Conservation (phyloP, 257 asterid species). For the Nicotiana sylvestris region DNA sequence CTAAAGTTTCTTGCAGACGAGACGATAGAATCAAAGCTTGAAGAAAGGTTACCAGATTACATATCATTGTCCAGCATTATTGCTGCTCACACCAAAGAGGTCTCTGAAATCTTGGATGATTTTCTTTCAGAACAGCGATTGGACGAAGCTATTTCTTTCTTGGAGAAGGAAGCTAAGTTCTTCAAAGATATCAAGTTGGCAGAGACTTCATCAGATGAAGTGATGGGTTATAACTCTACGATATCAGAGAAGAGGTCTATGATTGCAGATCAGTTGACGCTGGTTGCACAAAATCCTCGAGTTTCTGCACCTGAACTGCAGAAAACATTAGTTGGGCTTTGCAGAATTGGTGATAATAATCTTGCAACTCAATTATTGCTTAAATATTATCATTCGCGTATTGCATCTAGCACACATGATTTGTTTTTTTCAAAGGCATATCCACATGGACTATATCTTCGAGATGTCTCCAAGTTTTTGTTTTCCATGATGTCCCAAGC, state of each 20-base stretch:
- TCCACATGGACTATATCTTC: conserved; percentile 25
- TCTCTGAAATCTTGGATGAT: conserved; percentile 54
- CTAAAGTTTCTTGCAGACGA: conserved; percentile 35
- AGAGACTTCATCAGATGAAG: conserved; percentile 35
- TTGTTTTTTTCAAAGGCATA: conserved; percentile 33
- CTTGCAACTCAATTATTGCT: conserved; percentile 49
- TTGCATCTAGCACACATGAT: conserved; percentile 31
- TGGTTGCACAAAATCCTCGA: conserved; percentile 45
- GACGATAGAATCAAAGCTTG: conserved; percentile 29
- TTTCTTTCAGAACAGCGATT: conserved; percentile 54
- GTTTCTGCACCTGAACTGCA: conserved; percentile 65
- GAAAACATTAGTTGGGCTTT: conserved; percentile 51
- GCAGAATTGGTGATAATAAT: conserved; percentile 44
- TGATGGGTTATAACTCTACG: conserved; percentile 38
- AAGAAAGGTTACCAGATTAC: conserved; percentile 26
- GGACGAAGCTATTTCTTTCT: conserved; percentile 54
- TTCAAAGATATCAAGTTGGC: conserved; percentile 23
- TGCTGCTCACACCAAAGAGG: conserved; percentile 46
- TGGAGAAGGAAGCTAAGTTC: conserved; percentile 53
- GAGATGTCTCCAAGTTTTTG: conserved; percentile 33
- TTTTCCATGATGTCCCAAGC: conserved; percentile 75
- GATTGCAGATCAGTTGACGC: conserved; percentile 38
- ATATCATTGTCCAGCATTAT: conserved; percentile 31
- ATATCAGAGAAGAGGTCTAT: conserved; percentile 49
- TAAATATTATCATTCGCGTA: conserved; percentile 51